These are phyloP conservation scores for Zygosaccharomyces lentus DNA, from an alignment of 805 yeast species.

Conservation along the genomic window DNA sequence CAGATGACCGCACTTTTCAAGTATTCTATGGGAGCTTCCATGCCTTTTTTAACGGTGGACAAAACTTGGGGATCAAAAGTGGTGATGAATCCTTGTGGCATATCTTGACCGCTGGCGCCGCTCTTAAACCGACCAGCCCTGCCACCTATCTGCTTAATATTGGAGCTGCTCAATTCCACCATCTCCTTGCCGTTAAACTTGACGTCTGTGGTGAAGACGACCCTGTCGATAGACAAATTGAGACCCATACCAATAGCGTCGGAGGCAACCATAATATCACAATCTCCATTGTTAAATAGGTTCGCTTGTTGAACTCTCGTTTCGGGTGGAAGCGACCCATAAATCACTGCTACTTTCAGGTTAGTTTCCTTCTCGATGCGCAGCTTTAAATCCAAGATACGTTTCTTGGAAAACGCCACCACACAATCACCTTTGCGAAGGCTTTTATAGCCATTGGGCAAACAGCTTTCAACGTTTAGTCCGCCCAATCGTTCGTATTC, in stretches of 20 bases:
- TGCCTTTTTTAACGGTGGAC: constrained; percentile 41
- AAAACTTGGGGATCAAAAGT: constrained; percentile 47
- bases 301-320: constrained; percentile 81
- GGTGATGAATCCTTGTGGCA: constrained; percentile 48
- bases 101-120: constrained; percentile 6
- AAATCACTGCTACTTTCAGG: constrained; percentile 77
- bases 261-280: constrained; percentile 84
- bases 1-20: constrained; percentile 64
- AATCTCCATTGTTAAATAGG: constrained; percentile 71
- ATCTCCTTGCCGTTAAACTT: constrained; percentile 67
- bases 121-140: constrained; percentile 80
- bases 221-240: constrained; percentile 75
- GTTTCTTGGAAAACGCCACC: constrained; percentile 75
- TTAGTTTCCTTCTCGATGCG: constrained; percentile 61
- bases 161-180: constrained; percentile 52
- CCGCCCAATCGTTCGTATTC: constrained; percentile 72
- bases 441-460: constrained; percentile 27
- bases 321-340: constrained; percentile 96
- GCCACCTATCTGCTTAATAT: constrained; percentile 90
- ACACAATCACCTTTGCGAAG: constrained; percentile 74
- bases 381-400: constrained; percentile 64
- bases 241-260: constrained; percentile 99
- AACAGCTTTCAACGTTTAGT: constrained; percentile 48
- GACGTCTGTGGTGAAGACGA: constrained; percentile 61
- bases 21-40: constrained; percentile 49